Conservation (phyloP, 352 stramenopile genomes). For the Pythium brassicae region DNA sequence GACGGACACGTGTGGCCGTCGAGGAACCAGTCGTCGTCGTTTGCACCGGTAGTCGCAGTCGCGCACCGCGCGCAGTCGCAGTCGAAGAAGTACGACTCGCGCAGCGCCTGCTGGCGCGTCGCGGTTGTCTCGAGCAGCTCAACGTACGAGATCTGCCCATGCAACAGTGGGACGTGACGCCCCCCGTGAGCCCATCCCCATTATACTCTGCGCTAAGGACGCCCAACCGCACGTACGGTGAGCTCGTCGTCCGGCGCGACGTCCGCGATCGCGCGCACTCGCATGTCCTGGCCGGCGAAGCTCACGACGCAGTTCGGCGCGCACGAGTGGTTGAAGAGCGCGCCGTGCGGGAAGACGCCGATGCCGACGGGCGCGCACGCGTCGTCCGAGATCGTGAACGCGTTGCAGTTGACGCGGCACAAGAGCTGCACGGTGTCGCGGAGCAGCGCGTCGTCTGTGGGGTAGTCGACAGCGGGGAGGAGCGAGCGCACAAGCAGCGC, state of each 20-base stretch:
- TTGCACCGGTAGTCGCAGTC: conserved; percentile 1
- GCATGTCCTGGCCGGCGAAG: conserved; percentile 40
- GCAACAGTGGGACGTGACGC: too few relatives aligned
- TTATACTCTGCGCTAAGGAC: too few relatives aligned
- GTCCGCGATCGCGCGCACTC: conserved; percentile 40
- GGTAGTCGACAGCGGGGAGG: conserved; percentile 38
- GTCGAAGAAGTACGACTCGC: conserved; percentile 66
- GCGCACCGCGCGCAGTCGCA: conserved; percentile 40
- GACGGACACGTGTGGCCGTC: conserved; percentile 26
- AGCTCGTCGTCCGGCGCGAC: conserved; percentile 49
- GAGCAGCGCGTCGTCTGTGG: conserved; percentile 17
- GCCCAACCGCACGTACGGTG: too few relatives aligned
- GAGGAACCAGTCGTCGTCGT: conserved; percentile 34
- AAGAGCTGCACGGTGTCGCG: conserved; percentile 47
- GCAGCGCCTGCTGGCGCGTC: conserved; percentile 27
- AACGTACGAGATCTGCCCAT: conserved; percentile 53
- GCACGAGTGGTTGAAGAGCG: conserved; percentile 78
- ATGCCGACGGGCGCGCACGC: conserved; percentile 48
- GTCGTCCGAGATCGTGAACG: conserved; percentile 61
- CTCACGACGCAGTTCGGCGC: conserved; percentile 69
- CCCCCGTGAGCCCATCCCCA: too few relatives aligned
- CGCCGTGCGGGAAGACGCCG: conserved; percentile 53
- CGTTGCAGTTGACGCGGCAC: conserved; percentile 75
- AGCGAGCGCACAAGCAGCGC: conserved; percentile 50
- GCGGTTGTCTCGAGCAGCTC: conserved; percentile 55